A percentile compares a stretch with the other conserved stretches of the same genome.
phyloP scores from a whole-genome alignment of 176 grass and related monocot species.

The Aegilops speltoides region DNA sequence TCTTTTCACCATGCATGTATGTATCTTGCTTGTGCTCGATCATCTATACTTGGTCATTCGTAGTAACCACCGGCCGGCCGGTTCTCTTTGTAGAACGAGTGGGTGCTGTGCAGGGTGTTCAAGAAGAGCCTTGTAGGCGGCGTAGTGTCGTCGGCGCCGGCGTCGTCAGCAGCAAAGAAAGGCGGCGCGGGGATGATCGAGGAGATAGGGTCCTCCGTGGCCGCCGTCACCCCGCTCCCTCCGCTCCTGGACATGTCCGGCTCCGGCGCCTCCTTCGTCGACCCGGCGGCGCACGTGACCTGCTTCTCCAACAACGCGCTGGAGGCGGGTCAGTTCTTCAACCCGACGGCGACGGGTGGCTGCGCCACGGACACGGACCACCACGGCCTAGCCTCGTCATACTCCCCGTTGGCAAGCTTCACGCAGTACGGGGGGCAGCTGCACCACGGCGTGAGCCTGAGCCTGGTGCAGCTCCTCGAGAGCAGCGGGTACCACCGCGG shows the following conservation, averaged over 20 bases:
- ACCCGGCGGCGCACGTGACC: slow-evolving; percentile 67
- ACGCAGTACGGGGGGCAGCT: slow-evolving; percentile 22
- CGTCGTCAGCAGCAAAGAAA: not conserved
- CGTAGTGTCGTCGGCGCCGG: not conserved
- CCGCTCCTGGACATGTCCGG: slow-evolving; percentile 58
- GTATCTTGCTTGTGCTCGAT: not conserved
- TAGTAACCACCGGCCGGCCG: not conserved
- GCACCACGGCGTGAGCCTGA: slow-evolving; percentile 26
- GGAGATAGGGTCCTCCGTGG: not conserved
- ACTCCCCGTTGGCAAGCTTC: slow-evolving; percentile 24
- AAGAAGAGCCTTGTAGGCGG: slow-evolving; percentile 53
- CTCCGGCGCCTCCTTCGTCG: not conserved
- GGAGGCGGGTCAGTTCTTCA: slow-evolving; percentile 51
- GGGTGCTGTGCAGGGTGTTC: slow-evolving; percentile 88
- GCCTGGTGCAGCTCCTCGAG: slow-evolving; percentile 62
- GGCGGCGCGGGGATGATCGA: not conserved
- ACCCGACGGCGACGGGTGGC: slow-evolving; percentile 1
- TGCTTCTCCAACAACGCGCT: slow-evolving; percentile 86
- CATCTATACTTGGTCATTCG: not conserved
- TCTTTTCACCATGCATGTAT: not conserved
- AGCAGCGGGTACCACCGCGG: slow-evolving; percentile 25
- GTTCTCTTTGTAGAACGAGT: slow-evolving; percentile 53
- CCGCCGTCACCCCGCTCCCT: slow-evolving; percentile 23
- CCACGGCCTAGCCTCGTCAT: not conserved
- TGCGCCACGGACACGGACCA: not conserved